A percentile compares a stretch with the other conserved stretches of the same genome.
Conservation (phyloP, 495 filamentous ascomycete genomes). For the Penicillium salamii region DNA sequence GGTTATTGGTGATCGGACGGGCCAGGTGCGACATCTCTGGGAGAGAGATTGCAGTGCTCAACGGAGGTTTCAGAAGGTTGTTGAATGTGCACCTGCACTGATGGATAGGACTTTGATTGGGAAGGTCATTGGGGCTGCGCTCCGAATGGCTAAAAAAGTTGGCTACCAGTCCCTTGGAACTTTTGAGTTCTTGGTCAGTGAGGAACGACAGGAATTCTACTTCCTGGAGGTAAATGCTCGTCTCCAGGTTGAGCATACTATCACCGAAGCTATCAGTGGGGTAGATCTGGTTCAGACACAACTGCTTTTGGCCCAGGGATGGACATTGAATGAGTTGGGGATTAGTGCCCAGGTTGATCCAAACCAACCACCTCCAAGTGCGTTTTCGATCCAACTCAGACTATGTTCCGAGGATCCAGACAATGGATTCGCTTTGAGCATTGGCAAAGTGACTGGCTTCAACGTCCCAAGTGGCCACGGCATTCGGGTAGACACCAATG, state of each 20-base stretch:
- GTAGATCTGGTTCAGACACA: slow-evolving; percentile 57
- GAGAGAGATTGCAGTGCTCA: slow-evolving; percentile 62
- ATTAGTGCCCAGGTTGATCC: slow-evolving; percentile 28
- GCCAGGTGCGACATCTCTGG: slow-evolving; percentile 49
- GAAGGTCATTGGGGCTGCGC: slow-evolving; percentile 35
- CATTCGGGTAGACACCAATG: slow-evolving; percentile 54
- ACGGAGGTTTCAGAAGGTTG: slow-evolving; percentile 54
- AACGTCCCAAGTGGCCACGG: slow-evolving; percentile 53
- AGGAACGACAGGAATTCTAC: slow-evolving; percentile 52
- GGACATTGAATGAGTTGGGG: slow-evolving; percentile 38
- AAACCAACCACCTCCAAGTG: slow-evolving; percentile 28
- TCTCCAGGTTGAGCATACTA: slow-evolving; percentile 55
- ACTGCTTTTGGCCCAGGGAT: slow-evolving; percentile 53
- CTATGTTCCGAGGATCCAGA: slow-evolving; percentile 55
- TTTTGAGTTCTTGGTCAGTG: slow-evolving; percentile 60
- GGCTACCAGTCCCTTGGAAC: slow-evolving; percentile 57
- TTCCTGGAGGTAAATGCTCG: slow-evolving; percentile 67
- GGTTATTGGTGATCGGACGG: slow-evolving; percentile 54
- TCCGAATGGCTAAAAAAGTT: slow-evolving; percentile 41
- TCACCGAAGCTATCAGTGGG: slow-evolving; percentile 52
- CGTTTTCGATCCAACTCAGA: slow-evolving; percentile 54
- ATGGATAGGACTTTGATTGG: slow-evolving; percentile 39
- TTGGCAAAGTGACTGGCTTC: slow-evolving; percentile 55
- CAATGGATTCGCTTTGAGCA: slow-evolving; percentile 53
- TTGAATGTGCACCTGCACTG: slow-evolving; percentile 47